phyloP scores from a whole-genome alignment of 2,329 filamentous ascomycete genomes.

The Fragosphaeria purpurea region DNA sequence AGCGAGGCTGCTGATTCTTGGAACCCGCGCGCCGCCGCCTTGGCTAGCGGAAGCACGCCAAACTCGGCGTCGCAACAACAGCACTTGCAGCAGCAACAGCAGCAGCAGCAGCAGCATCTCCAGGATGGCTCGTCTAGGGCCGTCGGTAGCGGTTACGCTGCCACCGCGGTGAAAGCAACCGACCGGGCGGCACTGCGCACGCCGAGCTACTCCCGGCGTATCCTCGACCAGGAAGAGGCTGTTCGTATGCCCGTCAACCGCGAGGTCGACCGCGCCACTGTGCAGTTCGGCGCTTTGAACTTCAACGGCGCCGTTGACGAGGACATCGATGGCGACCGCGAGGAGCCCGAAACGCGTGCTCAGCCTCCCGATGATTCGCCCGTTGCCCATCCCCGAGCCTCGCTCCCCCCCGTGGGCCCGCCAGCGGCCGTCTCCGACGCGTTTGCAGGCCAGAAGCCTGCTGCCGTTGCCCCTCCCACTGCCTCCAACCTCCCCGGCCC shows the following conservation, averaged over 20 bases:
- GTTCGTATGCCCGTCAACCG: slow-evolving; percentile 98
- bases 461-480: slow-evolving; percentile 15
- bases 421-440: slow-evolving; percentile 44
- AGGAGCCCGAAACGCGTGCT: slow-evolving; percentile 88
- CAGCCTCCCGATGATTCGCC: slow-evolving; percentile 92
- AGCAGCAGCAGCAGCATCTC: too few species aligned
- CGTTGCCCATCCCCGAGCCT: slow-evolving; percentile 71
- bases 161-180: slow-evolving; percentile 73
- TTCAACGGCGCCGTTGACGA: slow-evolving; percentile 74
- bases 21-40: slow-evolving; percentile 54
- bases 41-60: slow-evolving; percentile 55
- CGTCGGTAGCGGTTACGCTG: slow-evolving; percentile 62
- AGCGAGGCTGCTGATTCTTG: slow-evolving; percentile 84
- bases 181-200: slow-evolving; percentile 53
- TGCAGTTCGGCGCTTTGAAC: slow-evolving; percentile 94
- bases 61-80: slow-evolving; percentile 54
- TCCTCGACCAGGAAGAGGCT: slow-evolving; percentile 91
- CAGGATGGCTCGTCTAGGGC: slow-evolving; percentile 45
- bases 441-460: slow-evolving; percentile 46
- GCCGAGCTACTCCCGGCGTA: slow-evolving; percentile 72
- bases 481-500: slow-evolving; percentile 33
- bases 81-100: slow-evolving; percentile 37
- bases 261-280: slow-evolving; percentile 81
- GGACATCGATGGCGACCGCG: slow-evolving; percentile 87
- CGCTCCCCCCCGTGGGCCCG: slow-evolving; percentile 65